These are phyloP conservation scores for Pholiota molesta DNA, from an alignment of 768 basidiomycete species.

Conservation along the genomic window DNA sequence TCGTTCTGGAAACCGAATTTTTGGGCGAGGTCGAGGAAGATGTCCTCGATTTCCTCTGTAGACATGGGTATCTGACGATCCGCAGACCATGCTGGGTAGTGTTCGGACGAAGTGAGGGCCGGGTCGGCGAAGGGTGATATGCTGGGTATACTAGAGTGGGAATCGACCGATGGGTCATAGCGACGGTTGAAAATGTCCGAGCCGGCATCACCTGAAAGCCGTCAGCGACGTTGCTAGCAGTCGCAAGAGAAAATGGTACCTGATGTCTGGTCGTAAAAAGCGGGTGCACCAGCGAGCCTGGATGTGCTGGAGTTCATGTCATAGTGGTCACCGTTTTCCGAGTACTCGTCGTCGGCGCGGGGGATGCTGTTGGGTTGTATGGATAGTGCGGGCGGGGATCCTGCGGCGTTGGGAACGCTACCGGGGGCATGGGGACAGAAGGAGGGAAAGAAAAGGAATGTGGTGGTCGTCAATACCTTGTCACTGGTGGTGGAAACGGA, in stretches of 20 bases:
- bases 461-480: constrained; percentile 26
- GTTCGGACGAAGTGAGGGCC: constrained; percentile 54
- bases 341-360: constrained; percentile 51
- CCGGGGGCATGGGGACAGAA: constrained; percentile 22
- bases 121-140: constrained; percentile 64
- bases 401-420: constrained; percentile 23
- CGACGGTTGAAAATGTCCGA: constrained; percentile 42
- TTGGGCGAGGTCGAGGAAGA: constrained; percentile 96
- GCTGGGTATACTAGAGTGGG: constrained; percentile 60
- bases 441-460: constrained; percentile 23
- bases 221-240: constrained; percentile 8
- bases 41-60: constrained; percentile 98
- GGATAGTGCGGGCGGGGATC: constrained; percentile 24
- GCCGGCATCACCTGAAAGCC: constrained; percentile 28
- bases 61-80: constrained; percentile 95
- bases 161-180: constrained; percentile 62
- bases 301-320: constrained; percentile 56
- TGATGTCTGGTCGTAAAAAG: constrained; percentile 40
- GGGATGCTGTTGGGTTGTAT: constrained; percentile 27
- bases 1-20: constrained; percentile 99
- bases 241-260: constrained; percentile 20
- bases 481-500: constrained; percentile 19
- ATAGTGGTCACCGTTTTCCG: constrained; percentile 57
- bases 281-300: constrained; percentile 51
- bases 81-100: constrained; percentile 94